A percentile compares a stretch with the other conserved stretches of the same genome.
phyloP scores from a whole-genome alignment of 352 stramenopile genomes.

The Pythium guiyangense region DNA sequence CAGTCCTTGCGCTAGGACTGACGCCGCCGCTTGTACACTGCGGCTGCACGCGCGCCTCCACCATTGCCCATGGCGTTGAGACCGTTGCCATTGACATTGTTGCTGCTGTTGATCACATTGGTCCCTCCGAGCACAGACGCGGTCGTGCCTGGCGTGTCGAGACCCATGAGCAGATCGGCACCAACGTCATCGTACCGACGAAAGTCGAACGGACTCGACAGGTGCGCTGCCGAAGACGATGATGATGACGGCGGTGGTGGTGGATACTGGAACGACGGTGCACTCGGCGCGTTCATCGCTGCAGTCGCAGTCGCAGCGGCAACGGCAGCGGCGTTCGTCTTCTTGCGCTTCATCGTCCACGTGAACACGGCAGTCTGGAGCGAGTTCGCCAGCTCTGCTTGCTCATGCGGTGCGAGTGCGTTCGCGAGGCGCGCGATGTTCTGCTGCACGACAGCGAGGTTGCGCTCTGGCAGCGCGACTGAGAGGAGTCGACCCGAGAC shows the following conservation, averaged over 20 bases:
- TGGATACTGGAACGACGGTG: background rate
- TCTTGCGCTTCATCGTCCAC: background rate
- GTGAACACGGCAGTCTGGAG: background rate
- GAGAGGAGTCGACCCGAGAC: background rate
- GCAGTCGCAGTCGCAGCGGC: background rate
- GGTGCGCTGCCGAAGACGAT: too few relatives aligned
- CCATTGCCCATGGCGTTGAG: too few relatives aligned
- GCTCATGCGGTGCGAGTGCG: background rate
- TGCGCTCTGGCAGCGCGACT: background rate
- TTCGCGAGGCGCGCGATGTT: background rate
- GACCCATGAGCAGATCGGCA: conserved; percentile 3
- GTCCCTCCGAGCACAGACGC: background rate
- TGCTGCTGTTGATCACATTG: too few relatives aligned
- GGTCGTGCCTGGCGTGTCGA: background rate
- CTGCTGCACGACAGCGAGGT: background rate
- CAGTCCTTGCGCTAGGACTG: background rate
- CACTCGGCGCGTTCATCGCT: background rate
- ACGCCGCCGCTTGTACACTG: background rate
- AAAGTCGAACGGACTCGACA: conserved; percentile 1
- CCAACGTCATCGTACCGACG: conserved; percentile 3
- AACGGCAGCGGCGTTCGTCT: too few relatives aligned
- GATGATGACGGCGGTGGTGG: background rate
- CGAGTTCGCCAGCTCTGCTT: background rate
- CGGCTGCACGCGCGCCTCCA: too few relatives aligned
- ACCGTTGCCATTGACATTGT: background rate